phyloP scores from a whole-genome alignment of 78 protist species.

The Dictyostelium capitatum region DNA sequence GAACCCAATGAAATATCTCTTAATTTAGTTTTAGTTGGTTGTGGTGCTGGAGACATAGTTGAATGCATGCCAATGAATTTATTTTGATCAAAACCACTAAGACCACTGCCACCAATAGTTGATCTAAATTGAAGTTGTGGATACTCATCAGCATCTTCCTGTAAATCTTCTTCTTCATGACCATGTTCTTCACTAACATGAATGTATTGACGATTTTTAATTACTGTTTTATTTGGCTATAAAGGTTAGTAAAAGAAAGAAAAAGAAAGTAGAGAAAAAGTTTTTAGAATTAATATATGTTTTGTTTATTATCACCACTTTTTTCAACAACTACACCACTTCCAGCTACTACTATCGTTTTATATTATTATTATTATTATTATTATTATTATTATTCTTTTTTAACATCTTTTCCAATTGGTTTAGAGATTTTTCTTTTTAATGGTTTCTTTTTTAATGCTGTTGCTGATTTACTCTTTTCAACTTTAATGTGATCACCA shows the following conservation, averaged over 20 bases:
- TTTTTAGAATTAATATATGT: no score
- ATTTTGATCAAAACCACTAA: neutral
- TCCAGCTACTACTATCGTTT: no score
- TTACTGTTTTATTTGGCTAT: slow-evolving; percentile 52
- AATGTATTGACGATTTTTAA: neutral
- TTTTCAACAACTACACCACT: no score
- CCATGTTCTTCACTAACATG: slow-evolving; percentile 27
- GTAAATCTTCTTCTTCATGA: slow-evolving; percentile 50
- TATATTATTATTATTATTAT: no score
- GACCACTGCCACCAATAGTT: neutral
- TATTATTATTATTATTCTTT: no score
- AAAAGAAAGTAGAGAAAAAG: no score
- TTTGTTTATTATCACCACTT: no score
- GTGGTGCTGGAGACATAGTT: slow-evolving; percentile 2
- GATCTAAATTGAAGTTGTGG: neutral
- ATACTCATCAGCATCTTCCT: neutral
- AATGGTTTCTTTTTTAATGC: no score
- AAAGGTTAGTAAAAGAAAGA: neutral
- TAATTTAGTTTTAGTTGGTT: neutral
- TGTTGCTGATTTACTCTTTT: no score
- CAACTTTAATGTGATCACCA: no score
- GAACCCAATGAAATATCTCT: slow-evolving; percentile 11
- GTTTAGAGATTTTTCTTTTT: no score
- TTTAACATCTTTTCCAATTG: no score
- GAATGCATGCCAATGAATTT: neutral